Conservation (phyloP, 441 rosid species). For the Macaranga tanarius region DNA sequence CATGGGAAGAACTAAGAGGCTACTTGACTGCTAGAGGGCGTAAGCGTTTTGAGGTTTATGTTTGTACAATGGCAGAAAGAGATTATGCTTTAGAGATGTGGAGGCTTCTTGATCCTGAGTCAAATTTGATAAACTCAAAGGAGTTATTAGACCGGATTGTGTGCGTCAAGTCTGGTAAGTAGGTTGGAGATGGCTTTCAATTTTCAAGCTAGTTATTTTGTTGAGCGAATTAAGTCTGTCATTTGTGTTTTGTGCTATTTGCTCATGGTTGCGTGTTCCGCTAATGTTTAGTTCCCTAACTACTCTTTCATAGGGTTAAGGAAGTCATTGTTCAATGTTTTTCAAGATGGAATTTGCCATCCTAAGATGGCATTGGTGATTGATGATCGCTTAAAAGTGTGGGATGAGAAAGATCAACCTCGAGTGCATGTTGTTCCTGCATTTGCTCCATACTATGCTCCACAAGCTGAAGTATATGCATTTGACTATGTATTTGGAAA, state of each 20-base stretch:
- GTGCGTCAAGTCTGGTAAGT: slow-evolving; percentile 95
- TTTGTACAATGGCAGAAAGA: slow-evolving; percentile 99
- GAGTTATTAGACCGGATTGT: slow-evolving; percentile 82
- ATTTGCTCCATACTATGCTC: slow-evolving; percentile 95
- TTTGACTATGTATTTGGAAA: slow-evolving; percentile 24
- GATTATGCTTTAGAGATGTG: slow-evolving; percentile 99
- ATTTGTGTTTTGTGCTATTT: slow-evolving; percentile 14
- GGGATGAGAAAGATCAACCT: slow-evolving; percentile 98
- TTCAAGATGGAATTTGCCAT: slow-evolving; percentile 82
- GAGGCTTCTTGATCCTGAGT: slow-evolving; percentile 99
- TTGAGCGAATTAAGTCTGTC: slow-evolving; percentile 8
- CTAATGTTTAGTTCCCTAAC: slow-evolving; percentile 18
- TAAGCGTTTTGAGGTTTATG: slow-evolving; percentile 99
- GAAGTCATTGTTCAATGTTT: slow-evolving; percentile 83
- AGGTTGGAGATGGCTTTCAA: slow-evolving; percentile 6
- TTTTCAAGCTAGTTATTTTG: slow-evolving; percentile 17
- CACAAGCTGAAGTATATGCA: slow-evolving; percentile 81
- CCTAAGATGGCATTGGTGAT: slow-evolving; percentile 96
- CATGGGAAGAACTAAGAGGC: slow-evolving; percentile 96
- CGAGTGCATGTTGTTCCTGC: slow-evolving; percentile 99
- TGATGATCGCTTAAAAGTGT: slow-evolving; percentile 93
- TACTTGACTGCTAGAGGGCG: slow-evolving; percentile 97
- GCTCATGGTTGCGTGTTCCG: slow-evolving; percentile 3
- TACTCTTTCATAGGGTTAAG: slow-evolving; percentile 49
- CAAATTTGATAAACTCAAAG: slow-evolving; percentile 76